phyloP scores from a whole-genome alignment of 495 filamentous ascomycete genomes.

The Platismatia glauca region DNA sequence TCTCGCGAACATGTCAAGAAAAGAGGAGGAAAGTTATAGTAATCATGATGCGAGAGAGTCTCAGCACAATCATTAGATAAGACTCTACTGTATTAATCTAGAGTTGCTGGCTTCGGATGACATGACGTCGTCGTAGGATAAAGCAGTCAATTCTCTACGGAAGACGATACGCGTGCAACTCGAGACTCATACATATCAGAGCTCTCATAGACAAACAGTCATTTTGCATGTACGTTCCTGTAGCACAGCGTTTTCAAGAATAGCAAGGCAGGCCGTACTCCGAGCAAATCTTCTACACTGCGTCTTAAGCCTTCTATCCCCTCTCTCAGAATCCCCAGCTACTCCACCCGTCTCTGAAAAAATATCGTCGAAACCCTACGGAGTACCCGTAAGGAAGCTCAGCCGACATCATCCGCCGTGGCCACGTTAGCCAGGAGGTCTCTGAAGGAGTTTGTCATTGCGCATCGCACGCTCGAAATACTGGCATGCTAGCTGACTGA shows the following conservation, averaged over 20 bases:
- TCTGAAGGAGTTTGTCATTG: background rate
- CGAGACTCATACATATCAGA: background rate
- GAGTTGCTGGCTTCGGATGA: background rate
- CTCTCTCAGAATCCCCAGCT: background rate
- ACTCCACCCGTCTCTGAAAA: background rate
- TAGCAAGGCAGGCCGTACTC: background rate
- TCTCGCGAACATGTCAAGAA: slow-evolving; percentile 15
- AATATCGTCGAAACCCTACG: background rate
- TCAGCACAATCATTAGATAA: background rate
- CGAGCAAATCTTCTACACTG: background rate
- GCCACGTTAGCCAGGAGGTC: background rate
- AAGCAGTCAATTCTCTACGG: background rate
- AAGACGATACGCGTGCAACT: background rate
- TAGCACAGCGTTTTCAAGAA: background rate
- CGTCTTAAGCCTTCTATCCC: background rate
- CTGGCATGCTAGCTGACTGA: background rate
- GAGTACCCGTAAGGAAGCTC: too few species aligned
- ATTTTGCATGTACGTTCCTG: background rate
- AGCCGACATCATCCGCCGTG: background rate
- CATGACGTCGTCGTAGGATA: background rate
- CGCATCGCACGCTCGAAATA: background rate
- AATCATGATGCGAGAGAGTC: background rate
- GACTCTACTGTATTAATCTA: background rate
- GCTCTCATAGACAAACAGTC: background rate
- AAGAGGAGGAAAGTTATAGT: background rate